Evolutionary conservation across 2,329 filamentous ascomycete species (phyloP).

Genomic region (Aspergillus costaricaensis): DNA sequence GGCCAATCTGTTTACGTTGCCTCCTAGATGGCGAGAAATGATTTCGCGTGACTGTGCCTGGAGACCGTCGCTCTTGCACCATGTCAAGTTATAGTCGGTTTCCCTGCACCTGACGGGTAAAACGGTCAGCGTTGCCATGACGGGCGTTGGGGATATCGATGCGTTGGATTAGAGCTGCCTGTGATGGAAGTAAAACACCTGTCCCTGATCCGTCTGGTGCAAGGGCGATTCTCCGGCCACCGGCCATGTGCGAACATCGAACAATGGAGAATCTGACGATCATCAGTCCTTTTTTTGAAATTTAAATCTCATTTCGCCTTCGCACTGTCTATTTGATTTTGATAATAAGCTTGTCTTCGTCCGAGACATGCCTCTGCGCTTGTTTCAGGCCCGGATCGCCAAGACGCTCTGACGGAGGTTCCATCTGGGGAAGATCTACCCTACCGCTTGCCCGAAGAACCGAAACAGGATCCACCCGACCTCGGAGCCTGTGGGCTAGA

Average conservation of each 20-base stretch:
- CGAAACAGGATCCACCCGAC: neutral
- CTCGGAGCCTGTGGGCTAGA: neutral
- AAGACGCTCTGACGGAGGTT: constrained; percentile 1
- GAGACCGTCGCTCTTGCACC: constrained; percentile 1
- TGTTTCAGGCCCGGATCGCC: constrained; percentile 3
- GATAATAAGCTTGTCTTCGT: constrained; percentile 1
- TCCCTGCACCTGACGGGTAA: neutral
- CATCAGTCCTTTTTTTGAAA: constrained; percentile 16
- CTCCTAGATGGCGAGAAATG: constrained; percentile 18
- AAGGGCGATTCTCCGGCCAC: neutral
- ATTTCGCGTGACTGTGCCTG: constrained; percentile 8
- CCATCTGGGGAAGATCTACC: neutral
- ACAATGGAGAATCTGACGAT: constrained; percentile 17
- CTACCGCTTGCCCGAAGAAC: neutral
- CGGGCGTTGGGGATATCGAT: neutral
- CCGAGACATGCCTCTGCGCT: neutral
- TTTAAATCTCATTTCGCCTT: constrained; percentile 10
- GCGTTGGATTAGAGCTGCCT: neutral
- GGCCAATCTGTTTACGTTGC: constrained; percentile 40
- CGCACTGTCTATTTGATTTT: constrained; percentile 12
- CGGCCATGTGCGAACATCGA: constrained; percentile 5
- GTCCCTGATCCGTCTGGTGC: neutral
- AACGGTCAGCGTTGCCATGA: neutral
- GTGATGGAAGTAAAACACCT: neutral
- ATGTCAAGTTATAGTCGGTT: neutral